Conservation (phyloP, 768 basidiomycete species). For the Pisolithus marmoratus region DNA sequence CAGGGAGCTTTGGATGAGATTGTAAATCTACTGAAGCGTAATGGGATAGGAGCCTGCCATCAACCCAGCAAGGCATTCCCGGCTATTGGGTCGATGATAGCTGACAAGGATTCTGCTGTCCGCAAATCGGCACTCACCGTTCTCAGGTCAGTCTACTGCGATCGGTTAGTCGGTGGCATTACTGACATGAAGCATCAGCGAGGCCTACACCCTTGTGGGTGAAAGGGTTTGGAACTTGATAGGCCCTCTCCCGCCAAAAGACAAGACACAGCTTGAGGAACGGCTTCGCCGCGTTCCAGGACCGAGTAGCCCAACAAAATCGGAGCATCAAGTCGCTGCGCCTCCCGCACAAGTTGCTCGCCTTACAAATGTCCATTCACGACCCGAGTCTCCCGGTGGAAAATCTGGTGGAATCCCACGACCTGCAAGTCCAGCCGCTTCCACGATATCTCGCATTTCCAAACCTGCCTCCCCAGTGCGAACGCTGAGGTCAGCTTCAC, state of each 20-base stretch:
- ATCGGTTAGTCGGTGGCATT: neutral
- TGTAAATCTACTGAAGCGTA: conserved; percentile 67
- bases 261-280: conserved; percentile 90
- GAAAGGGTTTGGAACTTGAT: conserved; percentile 82
- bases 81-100: conserved; percentile 68
- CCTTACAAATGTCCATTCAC: conserved; percentile 36
- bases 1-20: conserved; percentile 85
- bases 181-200: conserved; percentile 39
- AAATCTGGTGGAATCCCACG: conserved; percentile 42
- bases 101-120: conserved; percentile 85
- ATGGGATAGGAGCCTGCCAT: conserved; percentile 71
- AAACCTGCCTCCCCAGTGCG: conserved; percentile 39
- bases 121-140: conserved; percentile 81
- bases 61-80: conserved; percentile 80
- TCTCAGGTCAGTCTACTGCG: conserved; percentile 55
- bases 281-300: conserved; percentile 77
- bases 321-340: conserved; percentile 36
- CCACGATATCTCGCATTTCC: conserved; percentile 34
- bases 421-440: conserved; percentile 42
- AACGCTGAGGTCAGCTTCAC: conserved; percentile 32
- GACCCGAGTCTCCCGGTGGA: conserved; percentile 45
- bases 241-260: conserved; percentile 72
- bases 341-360: conserved; percentile 50
- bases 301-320: conserved; percentile 42
- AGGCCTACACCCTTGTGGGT: conserved; percentile 76